Evolutionary conservation across 2,329 filamentous ascomycete species (phyloP), one percentile per base, ranked within the genome.

Genomic region (Paecilomyces formosus): DNA sequence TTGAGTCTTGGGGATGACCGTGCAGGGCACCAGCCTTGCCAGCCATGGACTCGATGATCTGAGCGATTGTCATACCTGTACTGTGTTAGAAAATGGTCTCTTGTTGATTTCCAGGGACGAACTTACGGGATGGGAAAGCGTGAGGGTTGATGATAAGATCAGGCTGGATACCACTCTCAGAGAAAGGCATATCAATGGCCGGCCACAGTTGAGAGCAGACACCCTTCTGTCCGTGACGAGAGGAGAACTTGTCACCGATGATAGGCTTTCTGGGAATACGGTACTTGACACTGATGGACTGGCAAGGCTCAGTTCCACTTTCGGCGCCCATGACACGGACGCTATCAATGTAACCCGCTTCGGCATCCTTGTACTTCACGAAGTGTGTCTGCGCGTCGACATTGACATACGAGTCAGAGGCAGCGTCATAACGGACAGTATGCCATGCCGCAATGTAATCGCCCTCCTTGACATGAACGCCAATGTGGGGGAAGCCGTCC

Each of bases 61-160:
- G 97, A 71, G 94, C 94, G 71, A 99, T 99, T 21, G 94, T 99
- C 94, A 99, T 99, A 67, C 72, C 72, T 74, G 53, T 18, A 24
- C 18, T 22, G 6, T 13, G 2, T 18, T 21, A 31, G 50, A 63
- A 59, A 60, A 61, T 63, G 26, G 12, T 18, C 13, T 49, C 21
- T 26, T 9, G 7, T 1, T 50, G 12, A 15, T 30, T n/a, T 11
- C 3, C 18, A 1, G 52, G 1, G 7, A 11, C 2, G 15, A 39
- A 28, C 72, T 67, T 68, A 76, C 94, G 92, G 53, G 93, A 97
- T 7, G 94, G 94, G 83, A 99, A 99, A 70, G 94, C 94, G 82
- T 99, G 94, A 49, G 94, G 94, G 78, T 99, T 99, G 81, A 99
- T 99, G 76, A 99, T 99, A 68, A 96, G 83, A 75, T 99, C 94